Conservation (phyloP, 1,284 basidiomycete genomes). For the Cryptococcus sp. region DNA sequence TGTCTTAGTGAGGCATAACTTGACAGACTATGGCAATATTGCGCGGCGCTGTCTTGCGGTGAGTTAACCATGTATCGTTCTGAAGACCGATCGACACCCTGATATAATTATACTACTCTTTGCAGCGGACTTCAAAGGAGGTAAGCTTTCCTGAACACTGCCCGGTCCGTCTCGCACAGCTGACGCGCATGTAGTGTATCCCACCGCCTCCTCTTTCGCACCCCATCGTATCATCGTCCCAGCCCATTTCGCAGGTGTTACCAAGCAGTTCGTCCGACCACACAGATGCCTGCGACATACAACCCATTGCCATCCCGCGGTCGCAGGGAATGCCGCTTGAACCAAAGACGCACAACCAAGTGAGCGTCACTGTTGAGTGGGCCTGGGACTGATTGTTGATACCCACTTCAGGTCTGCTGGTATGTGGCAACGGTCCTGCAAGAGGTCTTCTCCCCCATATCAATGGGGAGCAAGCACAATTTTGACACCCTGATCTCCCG, state of each 20-base stretch:
- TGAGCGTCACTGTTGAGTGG: slow-evolving; percentile 34
- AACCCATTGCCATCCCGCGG: too few species aligned
- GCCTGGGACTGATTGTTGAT: too few species aligned
- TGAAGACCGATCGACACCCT: too few species aligned
- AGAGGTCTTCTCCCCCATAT: slow-evolving; percentile 65
- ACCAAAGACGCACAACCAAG: slow-evolving; percentile 48
- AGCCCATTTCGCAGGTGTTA: background rate
- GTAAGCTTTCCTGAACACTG: too few species aligned
- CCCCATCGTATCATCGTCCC: background rate
- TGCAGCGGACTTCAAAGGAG: too few species aligned
- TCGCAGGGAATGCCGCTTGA: background rate
- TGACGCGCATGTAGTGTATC: too few species aligned
- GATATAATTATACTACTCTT: too few species aligned
- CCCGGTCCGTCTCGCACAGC: too few species aligned
- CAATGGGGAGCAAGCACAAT: slow-evolving; percentile 77
- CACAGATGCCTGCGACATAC: too few species aligned
- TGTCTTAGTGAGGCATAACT: slow-evolving; percentile 24
- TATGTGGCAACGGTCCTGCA: slow-evolving; percentile 65
- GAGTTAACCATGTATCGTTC: too few species aligned
- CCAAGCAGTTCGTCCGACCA: background rate
- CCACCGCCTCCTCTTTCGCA: too few species aligned
- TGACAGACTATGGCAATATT: slow-evolving; percentile 17
- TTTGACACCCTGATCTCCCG: slow-evolving; percentile 60
- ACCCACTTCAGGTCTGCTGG: slow-evolving; percentile 60
- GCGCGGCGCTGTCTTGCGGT: slow-evolving; percentile 5